phyloP scores from a whole-genome alignment of 108 stramenopile genomes.

The Hondaea fermentalgiana region DNA sequence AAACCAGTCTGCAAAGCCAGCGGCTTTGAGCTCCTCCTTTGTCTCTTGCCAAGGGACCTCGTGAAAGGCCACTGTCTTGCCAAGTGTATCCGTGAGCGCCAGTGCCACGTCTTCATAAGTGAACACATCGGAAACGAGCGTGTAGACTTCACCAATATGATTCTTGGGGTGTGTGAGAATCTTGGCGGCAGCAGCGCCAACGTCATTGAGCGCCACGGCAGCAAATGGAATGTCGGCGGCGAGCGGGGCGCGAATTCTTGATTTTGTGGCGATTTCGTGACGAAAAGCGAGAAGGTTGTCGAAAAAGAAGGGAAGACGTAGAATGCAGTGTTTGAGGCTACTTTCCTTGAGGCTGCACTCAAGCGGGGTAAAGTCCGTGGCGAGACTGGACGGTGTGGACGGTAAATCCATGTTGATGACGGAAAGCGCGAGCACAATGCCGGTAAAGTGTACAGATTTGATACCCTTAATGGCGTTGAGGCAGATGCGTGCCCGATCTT shows the following conservation, averaged over 20 bases:
- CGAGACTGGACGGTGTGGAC: background rate
- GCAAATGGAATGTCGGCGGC: background rate
- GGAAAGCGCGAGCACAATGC: background rate
- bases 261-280: background rate
- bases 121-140: background rate
- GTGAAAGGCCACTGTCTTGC: background rate
- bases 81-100: background rate
- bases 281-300: background rate
- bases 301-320: background rate
- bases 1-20: background rate
- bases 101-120: background rate
- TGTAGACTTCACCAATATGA: background rate
- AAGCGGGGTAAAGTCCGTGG: background rate
- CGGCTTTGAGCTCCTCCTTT: background rate
- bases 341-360: background rate
- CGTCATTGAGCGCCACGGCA: background rate
- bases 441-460: background rate
- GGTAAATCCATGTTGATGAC: background rate
- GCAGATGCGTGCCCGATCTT: background rate
- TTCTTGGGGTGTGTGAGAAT: background rate
- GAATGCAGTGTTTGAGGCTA: background rate
- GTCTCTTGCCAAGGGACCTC: background rate
- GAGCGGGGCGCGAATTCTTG: background rate
- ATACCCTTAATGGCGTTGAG: background rate
- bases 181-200: background rate